Evolutionary conservation across 768 basidiomycete species (phyloP), one percentile per base, ranked within the genome.

Genomic region (Trametes cingulata): DNA sequence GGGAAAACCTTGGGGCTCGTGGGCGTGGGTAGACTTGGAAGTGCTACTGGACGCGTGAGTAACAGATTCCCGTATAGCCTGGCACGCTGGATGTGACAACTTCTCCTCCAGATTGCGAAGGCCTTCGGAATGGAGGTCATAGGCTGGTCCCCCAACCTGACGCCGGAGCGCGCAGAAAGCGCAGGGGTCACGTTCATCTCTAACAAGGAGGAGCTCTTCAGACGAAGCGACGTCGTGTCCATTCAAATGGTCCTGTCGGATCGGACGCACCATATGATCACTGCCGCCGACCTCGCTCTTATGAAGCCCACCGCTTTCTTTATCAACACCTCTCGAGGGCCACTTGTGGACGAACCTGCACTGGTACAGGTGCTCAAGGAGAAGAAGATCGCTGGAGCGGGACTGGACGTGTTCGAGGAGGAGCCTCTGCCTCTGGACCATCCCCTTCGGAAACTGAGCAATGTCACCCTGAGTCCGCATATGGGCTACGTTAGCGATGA

Each of bases 241-340:
- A 67, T 89, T 7, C 87, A 88, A 46, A 71, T 88, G 47, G 82
- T 87, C 9, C 74, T 83, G 27, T 81, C 84, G 0, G 77, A 79
- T 2, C 68, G 74, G 22, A 86, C 86, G 0, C 72, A 71, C 3
- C 77, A 80, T 19, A 73, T 88, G 27, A 73, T 88, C 48, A 76
- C 74, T 3, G 74, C 72, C 6, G 61, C 71, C 6, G 83, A 86
- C 53, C 71, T 88, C 17, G 74, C 68, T 1, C 64, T 74, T n/a
- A 78, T 91, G 80, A 86, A 86, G 67, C 72, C 78, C 0, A 76
- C 81, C 2, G 79, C 85, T 0, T 77, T 85, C 65, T 75, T 89
- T 55, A 79, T 89, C 67, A 91, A 89, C 66, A 87, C 87, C 0
- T 83, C 83, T 2, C 72, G 87, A 54, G 88, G 88, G 0, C 85